phyloP scores from a whole-genome alignment of 495 filamentous ascomycete species.

The Neurospora sp. region DNA sequence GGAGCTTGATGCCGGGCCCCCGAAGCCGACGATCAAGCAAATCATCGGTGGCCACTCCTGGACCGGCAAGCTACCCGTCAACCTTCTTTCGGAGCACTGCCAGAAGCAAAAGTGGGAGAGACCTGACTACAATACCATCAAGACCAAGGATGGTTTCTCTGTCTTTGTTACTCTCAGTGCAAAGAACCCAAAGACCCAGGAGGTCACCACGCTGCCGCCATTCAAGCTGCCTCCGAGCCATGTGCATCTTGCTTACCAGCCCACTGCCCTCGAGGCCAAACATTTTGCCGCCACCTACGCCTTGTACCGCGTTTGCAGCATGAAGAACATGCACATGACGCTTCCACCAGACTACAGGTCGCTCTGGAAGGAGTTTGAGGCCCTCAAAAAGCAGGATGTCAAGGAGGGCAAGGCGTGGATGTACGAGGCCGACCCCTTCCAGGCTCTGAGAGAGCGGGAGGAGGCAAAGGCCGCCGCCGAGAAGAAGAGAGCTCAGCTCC shows the following conservation, averaged over 20 bases:
- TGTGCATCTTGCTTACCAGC: conserved; percentile 55
- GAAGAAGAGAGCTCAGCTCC: conserved; percentile 57
- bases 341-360: conserved; percentile 81
- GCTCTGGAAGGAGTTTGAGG: conserved; percentile 82
- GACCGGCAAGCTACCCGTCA: conserved; percentile 94
- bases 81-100: conserved; percentile 86
- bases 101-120: conserved; percentile 93
- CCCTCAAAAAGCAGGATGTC: conserved; percentile 66
- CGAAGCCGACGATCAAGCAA: conserved; percentile 72
- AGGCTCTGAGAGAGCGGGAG: conserved; percentile 65
- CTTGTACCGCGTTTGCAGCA: conserved; percentile 82
- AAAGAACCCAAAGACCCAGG: conserved; percentile 74
- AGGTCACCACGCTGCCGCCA: conserved; percentile 61
- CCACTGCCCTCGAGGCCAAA: conserved; percentile 76
- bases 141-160: conserved; percentile 53
- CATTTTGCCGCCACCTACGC: conserved; percentile 89
- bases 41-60: conserved; percentile 92
- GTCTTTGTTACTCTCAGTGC: conserved; percentile 69
- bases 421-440: conserved; percentile 93
- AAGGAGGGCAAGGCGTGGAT: conserved; percentile 74
- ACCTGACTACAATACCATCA: conserved; percentile 68
- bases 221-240: conserved; percentile 69
- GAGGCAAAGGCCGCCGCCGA: conserved; percentile 58
- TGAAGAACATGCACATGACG: conserved; percentile 89
- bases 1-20: conserved; percentile 37